Conservation (phyloP, 2,329 filamentous ascomycete species). For the Fonsecaea pedrosoi region DNA sequence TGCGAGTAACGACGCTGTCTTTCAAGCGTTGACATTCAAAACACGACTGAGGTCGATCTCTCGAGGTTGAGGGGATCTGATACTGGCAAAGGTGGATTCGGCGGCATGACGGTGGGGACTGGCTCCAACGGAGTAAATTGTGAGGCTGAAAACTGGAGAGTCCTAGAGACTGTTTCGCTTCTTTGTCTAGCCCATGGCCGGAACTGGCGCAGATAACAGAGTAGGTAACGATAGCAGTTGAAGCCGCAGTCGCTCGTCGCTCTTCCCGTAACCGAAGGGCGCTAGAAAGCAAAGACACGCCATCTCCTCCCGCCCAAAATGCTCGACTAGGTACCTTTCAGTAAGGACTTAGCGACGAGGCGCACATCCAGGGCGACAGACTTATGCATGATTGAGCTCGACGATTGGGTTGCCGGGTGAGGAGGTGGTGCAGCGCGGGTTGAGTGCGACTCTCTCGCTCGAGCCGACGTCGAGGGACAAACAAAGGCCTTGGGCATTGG, state of each 20-base stretch:
- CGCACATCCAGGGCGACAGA: slow-evolving; percentile 13
- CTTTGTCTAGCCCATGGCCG: neutral
- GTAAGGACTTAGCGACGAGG: slow-evolving; percentile 9
- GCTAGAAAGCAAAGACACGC: slow-evolving; percentile 12
- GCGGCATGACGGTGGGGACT: neutral
- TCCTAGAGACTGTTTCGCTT: neutral
- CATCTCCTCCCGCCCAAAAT: neutral
- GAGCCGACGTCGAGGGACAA: slow-evolving; percentile 1
- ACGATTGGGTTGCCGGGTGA: neutral
- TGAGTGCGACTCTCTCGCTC: neutral
- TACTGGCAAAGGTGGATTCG: neutral
- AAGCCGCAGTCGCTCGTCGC: neutral
- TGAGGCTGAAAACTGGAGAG: neutral
- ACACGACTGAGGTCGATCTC: neutral
- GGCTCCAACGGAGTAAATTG: neutral
- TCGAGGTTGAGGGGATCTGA: neutral
- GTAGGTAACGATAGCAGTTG: neutral
- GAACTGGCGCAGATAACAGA: slow-evolving; percentile 1
- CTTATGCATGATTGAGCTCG: slow-evolving; percentile 13
- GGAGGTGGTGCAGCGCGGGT: neutral
- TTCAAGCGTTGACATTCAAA: neutral
- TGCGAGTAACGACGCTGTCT: neutral
- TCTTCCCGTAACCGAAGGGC: slow-evolving; percentile 2
- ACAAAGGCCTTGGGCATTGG: slow-evolving; percentile 3
- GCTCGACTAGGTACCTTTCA: slow-evolving; percentile 3